Base-by-base conservation (phyloP, 148 eudicot genomes). In the Tetragonia tetragonoides region DNA sequence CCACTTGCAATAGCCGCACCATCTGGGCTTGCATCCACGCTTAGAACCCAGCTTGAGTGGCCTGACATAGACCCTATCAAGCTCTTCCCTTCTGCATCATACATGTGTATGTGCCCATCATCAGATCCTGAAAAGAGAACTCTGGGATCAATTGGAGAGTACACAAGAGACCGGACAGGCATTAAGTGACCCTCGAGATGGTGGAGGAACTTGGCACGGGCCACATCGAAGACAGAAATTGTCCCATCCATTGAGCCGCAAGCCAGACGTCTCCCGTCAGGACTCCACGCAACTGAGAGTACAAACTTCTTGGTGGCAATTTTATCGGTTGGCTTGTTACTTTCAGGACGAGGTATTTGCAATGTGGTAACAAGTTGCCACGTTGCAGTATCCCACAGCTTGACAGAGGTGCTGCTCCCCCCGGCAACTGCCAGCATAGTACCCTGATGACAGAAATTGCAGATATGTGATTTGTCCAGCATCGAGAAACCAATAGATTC, bases 161-260 rank as follows among this genome's bases (percentile, higher is more conserved):
- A 95, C 10, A 84, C 89, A 4, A 95, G 97, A 21, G 93, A 85
- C 10, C 97, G 85, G 3, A 95, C 99, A 6, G 99, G 94, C 97
- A 93, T 91, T 85, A 78, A 81, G 76, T 95, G 99, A 81, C 99
- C 99, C 80, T 93, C 94, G 15, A 95, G 87, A 84, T 90, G 91
- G 84, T 95, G 93, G 68, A 93, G 84, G 87, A 93, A 91, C 81
- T 89, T 93, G 62, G 87, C 73, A 20, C 92, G 94, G 8, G 85
- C 70, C 49, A 89, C 97, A 53, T 95, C 99, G 18, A 95, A 95
- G 41, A 95, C 79, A 23, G 97, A 90, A 74, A 95, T 91, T 46
- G 99, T 87, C 54, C 99, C 99, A 40, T 95, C 99, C 93, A 93
- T 90, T 53, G 97, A 87, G n/a, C 99, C 99, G 59, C 97, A 95